Conservation (phyloP, 768 basidiomycete species). For the Psilocybe subaeruginosa region DNA sequence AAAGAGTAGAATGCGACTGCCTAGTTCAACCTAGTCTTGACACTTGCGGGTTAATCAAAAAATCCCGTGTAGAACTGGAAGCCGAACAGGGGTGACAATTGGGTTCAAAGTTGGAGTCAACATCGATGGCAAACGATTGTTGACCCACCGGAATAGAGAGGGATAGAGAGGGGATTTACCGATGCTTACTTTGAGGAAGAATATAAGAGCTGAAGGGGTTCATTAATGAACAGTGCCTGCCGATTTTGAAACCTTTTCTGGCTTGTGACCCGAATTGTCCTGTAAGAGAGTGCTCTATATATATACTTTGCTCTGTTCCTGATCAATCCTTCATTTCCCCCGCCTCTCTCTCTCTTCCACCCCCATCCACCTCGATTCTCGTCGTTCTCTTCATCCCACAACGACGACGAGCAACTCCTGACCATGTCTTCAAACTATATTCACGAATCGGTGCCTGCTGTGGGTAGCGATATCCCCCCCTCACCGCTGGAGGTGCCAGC, state of each 20-base stretch:
- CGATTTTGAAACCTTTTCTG: neutral
- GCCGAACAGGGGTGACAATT: neutral
- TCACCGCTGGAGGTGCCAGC: conserved; percentile 11
- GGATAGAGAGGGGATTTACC: too few relatives aligned
- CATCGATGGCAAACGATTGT: neutral
- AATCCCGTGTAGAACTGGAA: neutral
- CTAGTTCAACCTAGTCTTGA: neutral
- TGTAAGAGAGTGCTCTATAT: conserved; percentile 9
- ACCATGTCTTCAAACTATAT: conserved; percentile 5
- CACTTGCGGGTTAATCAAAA: neutral
- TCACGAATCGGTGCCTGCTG: neutral
- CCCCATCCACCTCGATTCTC: neutral
- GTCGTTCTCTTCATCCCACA: conserved; percentile 3
- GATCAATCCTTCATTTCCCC: conserved; percentile 9
- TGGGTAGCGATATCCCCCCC: conserved; percentile 4
- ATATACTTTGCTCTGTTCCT: conserved; percentile 10
- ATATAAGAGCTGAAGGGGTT: neutral
- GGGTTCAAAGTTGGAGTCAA: too few relatives aligned
- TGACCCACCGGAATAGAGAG: neutral
- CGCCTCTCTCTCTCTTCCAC: conserved; percentile 1
- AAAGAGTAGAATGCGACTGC: neutral
- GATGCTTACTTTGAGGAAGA: neutral
- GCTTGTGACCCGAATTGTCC: neutral
- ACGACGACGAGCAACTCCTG: neutral
- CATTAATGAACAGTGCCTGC: neutral